phyloP scores from a whole-genome alignment of 2,329 filamentous ascomycete genomes.

The Stemphylium vesicarium region DNA sequence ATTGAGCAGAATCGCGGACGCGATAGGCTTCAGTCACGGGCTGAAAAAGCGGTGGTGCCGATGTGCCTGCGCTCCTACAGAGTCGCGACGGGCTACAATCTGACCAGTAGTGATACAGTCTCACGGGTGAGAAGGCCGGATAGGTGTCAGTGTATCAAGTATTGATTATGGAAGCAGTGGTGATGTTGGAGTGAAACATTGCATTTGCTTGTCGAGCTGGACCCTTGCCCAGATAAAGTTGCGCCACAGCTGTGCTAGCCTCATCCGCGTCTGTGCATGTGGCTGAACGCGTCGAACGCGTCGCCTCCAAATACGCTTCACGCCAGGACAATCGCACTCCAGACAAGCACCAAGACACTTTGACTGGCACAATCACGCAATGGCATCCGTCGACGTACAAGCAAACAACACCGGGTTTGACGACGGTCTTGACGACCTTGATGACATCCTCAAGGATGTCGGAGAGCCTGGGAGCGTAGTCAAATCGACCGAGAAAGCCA shows the following conservation, averaged over 20 bases:
- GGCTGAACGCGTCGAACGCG: constrained; percentile 23
- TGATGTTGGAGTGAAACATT: constrained; percentile 5
- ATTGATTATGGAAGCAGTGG: not conserved
- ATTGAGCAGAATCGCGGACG: constrained; percentile 23
- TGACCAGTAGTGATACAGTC: not conserved
- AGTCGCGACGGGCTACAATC: not conserved
- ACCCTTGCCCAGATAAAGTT: constrained; percentile 15
- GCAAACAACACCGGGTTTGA: constrained; percentile 35
- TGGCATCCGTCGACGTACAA: constrained; percentile 28
- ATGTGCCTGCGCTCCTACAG: not conserved
- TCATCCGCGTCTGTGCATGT: constrained; percentile 13
- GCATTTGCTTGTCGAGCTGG: constrained; percentile 10
- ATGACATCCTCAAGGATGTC: constrained; percentile 80
- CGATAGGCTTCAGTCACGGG: constrained; percentile 11
- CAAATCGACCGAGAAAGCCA: constrained; percentile 41
- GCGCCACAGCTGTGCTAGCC: constrained; percentile 15
- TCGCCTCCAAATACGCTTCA: constrained; percentile 6
- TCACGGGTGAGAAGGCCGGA: not conserved
- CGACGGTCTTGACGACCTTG: constrained; percentile 63
- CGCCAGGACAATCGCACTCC: not conserved
- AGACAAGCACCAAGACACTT: not conserved
- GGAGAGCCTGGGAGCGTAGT: constrained; percentile 58
- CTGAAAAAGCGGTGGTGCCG: constrained; percentile 1
- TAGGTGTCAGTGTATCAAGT: not conserved
- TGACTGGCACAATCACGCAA: constrained; percentile 4